These are phyloP conservation scores for Suillus decipiens DNA, from an alignment of 768 basidiomycete species.

Conservation along the genomic window DNA sequence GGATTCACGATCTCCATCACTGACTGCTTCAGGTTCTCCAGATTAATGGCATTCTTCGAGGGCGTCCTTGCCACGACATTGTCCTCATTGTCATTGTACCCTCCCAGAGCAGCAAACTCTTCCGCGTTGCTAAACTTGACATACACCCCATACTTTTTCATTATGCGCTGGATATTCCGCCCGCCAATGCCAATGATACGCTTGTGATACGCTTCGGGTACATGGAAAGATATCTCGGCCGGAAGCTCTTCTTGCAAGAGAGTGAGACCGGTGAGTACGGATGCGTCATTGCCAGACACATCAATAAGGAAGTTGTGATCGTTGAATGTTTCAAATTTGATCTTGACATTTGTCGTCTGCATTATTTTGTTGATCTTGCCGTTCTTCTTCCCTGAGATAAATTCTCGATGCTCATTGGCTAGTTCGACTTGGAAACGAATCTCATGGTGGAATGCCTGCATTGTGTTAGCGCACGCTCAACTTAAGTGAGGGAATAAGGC, in stretches of 20 bases:
- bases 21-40: constrained; percentile 92
- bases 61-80: constrained; percentile 98
- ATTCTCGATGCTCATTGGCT: constrained; percentile 96
- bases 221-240: constrained; percentile 97
- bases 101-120: constrained; percentile 92
- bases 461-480: constrained; percentile 5
- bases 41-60: constrained; percentile 93
- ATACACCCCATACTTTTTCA: constrained; percentile 99
- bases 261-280: constrained; percentile 83
- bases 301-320: constrained; percentile 95
- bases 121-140: constrained; percentile 99
- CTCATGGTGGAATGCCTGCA: constrained; percentile 90
- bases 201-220: constrained; percentile 97
- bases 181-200: constrained; percentile 98
- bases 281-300: constrained; percentile 81
- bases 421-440: constrained; percentile 98
- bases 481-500: neutral
- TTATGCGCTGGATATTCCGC: constrained; percentile 97
- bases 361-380: constrained; percentile 99
- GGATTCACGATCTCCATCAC: constrained; percentile 98
- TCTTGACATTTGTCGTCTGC: constrained; percentile 95
- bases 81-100: constrained; percentile 96
- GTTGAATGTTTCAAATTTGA: constrained; percentile 98
- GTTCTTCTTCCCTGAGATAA: constrained; percentile 99
- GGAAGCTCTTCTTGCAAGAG: constrained; percentile 97